phyloP scores from a whole-genome alignment of 2,329 filamentous ascomycete genomes.

The Aspergillus neotritici region DNA sequence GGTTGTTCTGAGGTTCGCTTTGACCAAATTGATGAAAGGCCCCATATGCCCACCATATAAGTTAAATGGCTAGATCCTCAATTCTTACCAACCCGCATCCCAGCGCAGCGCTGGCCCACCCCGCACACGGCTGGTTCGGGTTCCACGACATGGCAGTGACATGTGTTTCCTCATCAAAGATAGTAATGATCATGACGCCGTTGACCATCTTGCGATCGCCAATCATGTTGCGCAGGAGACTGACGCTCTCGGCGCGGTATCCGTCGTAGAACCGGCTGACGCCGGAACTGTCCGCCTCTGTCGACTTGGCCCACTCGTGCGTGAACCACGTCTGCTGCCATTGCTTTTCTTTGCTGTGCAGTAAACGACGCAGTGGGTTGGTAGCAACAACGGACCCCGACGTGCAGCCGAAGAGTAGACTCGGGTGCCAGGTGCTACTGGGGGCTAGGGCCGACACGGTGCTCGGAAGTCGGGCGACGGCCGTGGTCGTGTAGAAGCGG shows the following conservation, averaged over 20 bases:
- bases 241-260: conserved; percentile 37
- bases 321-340: conserved; percentile 54
- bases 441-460: conserved; percentile 30
- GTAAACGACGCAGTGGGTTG: conserved; percentile 48
- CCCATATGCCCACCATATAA: not conserved
- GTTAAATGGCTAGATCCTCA: conserved; percentile 54
- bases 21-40: no score
- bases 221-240: conserved; percentile 25
- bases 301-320: conserved; percentile 48
- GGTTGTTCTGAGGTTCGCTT: no score
- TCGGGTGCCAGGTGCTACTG: conserved; percentile 46
- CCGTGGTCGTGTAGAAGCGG: conserved; percentile 48
- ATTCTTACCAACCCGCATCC: conserved; percentile 62
- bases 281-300: conserved; percentile 24
- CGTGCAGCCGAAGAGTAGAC: conserved; percentile 47
- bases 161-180: conserved; percentile 59
- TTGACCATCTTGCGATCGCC: conserved; percentile 29
- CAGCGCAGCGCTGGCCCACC: conserved; percentile 62
- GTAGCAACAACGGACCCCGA: conserved; percentile 48
- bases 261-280: conserved; percentile 42
- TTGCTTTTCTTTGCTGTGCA: conserved; percentile 46
- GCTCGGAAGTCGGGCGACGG: conserved; percentile 44
- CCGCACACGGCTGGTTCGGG: conserved; percentile 59
- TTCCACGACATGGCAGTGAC: conserved; percentile 63
- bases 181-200: conserved; percentile 34